Base-by-base conservation (phyloP, 2,329 filamentous ascomycete species). In the Cladosporium velox region DNA sequence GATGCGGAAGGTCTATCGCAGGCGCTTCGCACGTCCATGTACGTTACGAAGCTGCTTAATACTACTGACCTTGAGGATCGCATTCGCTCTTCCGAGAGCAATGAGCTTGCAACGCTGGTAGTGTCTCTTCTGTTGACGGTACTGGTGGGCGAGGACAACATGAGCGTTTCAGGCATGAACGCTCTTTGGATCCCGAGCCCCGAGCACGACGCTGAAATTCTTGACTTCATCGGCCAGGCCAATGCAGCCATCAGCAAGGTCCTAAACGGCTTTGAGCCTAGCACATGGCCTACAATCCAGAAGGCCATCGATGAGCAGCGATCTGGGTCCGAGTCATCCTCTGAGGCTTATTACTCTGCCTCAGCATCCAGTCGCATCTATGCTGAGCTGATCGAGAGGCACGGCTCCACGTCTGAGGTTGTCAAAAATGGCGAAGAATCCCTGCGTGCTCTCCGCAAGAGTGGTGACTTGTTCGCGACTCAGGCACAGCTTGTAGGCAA, bases 21-120 rank as follows among this genome's bases (percentile, higher is more conserved):
- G 64, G 87, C 92, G 0, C 86, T 91, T 15, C 85, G 94, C 65
- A 91, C 96, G 80, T 87, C 90, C 0, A 82, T 90, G 59, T 97
- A 93, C 75, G 85, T 87, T 0, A 81, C 83, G 6, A 84, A 84
- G 59, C 75, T 95, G 0, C 74, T 93, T 35, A 78, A 79, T 21
- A 76, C 76, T 1, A 77, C 77, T 2, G 75, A 80, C 24, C 61
- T 80, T 3, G 64, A 55, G 30, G 32, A 51, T 32, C 12, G 41
- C 51, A 69, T 78, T 14, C 70, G 75, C 15, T 69, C 71, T 38
- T 60, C 80, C 8, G 70, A 76, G 47, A 58, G 76, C 52, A 18
- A 21, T 10, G n/a, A 26, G 35, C 64, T 66, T 24, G 75, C 77
- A 51, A 68, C 76, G 59, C 72, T 75, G 28, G 74, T 78, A 65